Evolutionary conservation across 2,329 filamentous ascomycete genomes (phyloP).

Genomic region (Exophiala bonariae): DNA sequence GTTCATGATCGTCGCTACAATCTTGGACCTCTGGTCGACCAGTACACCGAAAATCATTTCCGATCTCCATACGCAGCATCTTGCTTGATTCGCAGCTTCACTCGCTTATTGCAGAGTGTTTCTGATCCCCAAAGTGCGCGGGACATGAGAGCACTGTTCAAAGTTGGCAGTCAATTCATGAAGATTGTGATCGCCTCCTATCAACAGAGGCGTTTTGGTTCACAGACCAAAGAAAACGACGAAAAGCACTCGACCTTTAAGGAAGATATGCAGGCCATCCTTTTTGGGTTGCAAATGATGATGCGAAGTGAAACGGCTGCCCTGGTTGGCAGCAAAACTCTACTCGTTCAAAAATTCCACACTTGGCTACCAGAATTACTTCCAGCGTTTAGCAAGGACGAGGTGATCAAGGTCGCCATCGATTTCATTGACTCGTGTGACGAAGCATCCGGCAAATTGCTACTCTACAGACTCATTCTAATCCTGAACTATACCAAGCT

Average conservation of each 20-base stretch:
- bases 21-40: conserved; percentile 82
- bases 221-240: conserved; percentile 52
- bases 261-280: conserved; percentile 79
- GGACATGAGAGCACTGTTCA: conserved; percentile 86
- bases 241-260: conserved; percentile 62
- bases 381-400: conserved; percentile 72
- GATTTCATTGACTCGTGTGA: conserved; percentile 92
- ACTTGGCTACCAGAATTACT: conserved; percentile 93
- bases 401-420: conserved; percentile 87
- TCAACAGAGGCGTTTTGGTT: conserved; percentile 80
- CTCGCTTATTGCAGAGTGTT: conserved; percentile 76
- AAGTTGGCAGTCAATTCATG: conserved; percentile 88
- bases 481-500: conserved; percentile 89
- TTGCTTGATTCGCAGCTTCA: conserved; percentile 83
- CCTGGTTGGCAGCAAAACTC: conserved; percentile 88
- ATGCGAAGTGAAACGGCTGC: conserved; percentile 86
- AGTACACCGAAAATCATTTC: conserved; percentile 85
- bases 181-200: conserved; percentile 88
- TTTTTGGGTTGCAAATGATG: conserved; percentile 83
- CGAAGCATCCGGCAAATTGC: conserved; percentile 82
- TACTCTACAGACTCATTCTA: conserved; percentile 87
- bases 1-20: conserved; percentile 94
- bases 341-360: conserved; percentile 95
- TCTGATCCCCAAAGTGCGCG: conserved; percentile 80
- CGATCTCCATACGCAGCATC: conserved; percentile 91